These are phyloP conservation scores for Notholithocarpus densiflorus DNA, from an alignment of 306 rosid species.

Conservation along the genomic window DNA sequence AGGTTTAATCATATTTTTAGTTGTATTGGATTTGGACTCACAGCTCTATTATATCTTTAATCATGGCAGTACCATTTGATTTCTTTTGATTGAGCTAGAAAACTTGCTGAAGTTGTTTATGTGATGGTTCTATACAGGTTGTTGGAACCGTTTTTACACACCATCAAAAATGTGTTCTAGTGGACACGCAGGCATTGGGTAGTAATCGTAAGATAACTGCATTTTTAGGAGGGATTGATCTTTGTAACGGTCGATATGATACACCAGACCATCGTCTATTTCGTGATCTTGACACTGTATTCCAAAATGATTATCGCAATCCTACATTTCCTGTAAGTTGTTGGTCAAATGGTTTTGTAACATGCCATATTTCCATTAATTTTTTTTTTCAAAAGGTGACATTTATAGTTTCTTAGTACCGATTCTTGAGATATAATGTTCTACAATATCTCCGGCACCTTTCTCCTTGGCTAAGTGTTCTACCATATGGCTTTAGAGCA, in stretches of 20 bases:
- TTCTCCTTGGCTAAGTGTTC: no score
- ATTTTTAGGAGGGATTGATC: constrained; percentile 91
- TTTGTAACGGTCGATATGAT: constrained; percentile 98
- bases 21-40: neutral
- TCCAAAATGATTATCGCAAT: constrained; percentile 68
- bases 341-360: neutral
- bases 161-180: constrained; percentile 91
- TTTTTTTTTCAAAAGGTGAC: neutral
- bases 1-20: neutral
- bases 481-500: no score
- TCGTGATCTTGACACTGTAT: constrained; percentile 61
- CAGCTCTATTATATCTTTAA: neutral
- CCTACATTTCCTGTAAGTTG: constrained; percentile 81
- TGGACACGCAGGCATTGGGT: constrained; percentile 81
- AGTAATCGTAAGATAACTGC: constrained; percentile 78
- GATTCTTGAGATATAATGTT: neutral
- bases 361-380: neutral
- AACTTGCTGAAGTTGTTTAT: constrained; percentile 21
- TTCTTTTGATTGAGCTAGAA: constrained; percentile 17
- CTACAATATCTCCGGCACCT: neutral
- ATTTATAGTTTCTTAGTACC: neutral
- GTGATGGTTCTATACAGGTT: constrained; percentile 49
- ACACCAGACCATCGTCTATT: constrained; percentile 91
- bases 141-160: constrained; percentile 89
- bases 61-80: neutral